Conservation (phyloP, 1,139 yeast species). For the Meyerozyma guilliermondii region DNA sequence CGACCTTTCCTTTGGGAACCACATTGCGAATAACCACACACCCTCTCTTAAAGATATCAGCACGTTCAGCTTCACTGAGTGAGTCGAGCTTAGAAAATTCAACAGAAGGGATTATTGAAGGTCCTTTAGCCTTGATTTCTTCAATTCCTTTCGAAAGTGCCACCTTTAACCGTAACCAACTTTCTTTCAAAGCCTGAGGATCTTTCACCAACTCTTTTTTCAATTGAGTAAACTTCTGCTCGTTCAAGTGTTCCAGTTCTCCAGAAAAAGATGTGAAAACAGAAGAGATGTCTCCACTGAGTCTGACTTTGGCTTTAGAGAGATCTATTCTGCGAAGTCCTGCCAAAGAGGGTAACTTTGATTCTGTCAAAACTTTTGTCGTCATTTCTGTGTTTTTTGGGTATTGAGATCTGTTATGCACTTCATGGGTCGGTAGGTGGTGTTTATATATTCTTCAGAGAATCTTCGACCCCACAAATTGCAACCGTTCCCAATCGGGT, state of each 20-base stretch:
- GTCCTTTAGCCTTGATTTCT: constrained; percentile 14
- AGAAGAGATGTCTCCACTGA: constrained; percentile 19
- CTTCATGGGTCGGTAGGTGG: neutral
- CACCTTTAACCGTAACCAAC: constrained; percentile 20
- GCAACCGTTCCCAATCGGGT: constrained; percentile 5
- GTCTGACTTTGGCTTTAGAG: constrained; percentile 11
- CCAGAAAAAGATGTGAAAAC: constrained; percentile 14
- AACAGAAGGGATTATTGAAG: constrained; percentile 15
- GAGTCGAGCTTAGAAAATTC: constrained; percentile 11
- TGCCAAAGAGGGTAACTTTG: neutral
- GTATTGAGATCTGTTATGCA: neutral
- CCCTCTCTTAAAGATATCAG: constrained; percentile 16
- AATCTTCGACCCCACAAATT: neutral
- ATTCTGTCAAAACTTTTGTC: neutral
- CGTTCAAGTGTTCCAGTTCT: constrained; percentile 5
- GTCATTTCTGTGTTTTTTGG: neutral
- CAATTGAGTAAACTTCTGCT: constrained; percentile 10
- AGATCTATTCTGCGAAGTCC: constrained; percentile 6
- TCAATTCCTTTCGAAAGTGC: constrained; percentile 16
- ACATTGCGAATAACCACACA: constrained; percentile 25
- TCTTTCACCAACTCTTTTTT: constrained; percentile 19
- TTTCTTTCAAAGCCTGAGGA: constrained; percentile 15
- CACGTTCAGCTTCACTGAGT: constrained; percentile 9
- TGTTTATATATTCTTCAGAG: neutral
- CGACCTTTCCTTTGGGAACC: constrained; percentile 20